phyloP scores from a whole-genome alignment of 1,139 yeast genomes.

The Geotrichum australiense region DNA sequence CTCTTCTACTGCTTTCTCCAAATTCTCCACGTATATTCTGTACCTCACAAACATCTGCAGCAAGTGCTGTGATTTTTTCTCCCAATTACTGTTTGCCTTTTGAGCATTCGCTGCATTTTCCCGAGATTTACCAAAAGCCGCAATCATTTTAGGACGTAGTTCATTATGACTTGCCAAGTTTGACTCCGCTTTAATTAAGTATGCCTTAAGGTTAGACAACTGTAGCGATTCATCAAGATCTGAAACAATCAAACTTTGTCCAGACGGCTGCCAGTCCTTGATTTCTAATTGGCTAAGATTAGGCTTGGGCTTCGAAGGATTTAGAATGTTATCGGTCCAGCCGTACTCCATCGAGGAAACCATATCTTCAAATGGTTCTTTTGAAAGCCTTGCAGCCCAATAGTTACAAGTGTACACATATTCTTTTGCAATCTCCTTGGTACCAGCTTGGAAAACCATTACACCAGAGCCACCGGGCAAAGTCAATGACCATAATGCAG shows the following conservation, averaged over 20 bases:
- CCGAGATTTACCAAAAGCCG: conserved; percentile 21
- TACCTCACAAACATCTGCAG: conserved; percentile 30
- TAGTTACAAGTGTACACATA: conserved; percentile 74
- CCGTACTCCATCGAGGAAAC: conserved; percentile 76
- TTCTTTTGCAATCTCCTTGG: conserved; percentile 58
- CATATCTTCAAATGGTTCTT: conserved; percentile 57
- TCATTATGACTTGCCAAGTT: conserved; percentile 30
- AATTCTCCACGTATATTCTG: conserved; percentile 27
- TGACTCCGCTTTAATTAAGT: conserved; percentile 27
- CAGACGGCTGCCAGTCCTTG: conserved; percentile 32
- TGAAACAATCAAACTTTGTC: conserved; percentile 30
- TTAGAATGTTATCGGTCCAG: conserved; percentile 45
- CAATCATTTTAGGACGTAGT: conserved; percentile 23
- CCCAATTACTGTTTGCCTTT: conserved; percentile 33
- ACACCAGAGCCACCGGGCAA: conserved; percentile 29
- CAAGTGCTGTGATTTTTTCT: conserved; percentile 30
- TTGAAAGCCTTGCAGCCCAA: conserved; percentile 81
- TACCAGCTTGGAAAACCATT: conserved; percentile 43
- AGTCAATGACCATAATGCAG: conserved; percentile 33
- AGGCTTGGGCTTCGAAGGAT: background rate
- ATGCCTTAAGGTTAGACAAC: conserved; percentile 25
- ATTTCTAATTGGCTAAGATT: conserved; percentile 20
- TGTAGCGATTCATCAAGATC: conserved; percentile 30
- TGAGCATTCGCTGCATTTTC: conserved; percentile 24
- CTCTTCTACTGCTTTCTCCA: conserved; percentile 25